Base-by-base conservation (phyloP, 2,329 filamentous ascomycete species). In the Pseudogymnoascus sp. region DNA sequence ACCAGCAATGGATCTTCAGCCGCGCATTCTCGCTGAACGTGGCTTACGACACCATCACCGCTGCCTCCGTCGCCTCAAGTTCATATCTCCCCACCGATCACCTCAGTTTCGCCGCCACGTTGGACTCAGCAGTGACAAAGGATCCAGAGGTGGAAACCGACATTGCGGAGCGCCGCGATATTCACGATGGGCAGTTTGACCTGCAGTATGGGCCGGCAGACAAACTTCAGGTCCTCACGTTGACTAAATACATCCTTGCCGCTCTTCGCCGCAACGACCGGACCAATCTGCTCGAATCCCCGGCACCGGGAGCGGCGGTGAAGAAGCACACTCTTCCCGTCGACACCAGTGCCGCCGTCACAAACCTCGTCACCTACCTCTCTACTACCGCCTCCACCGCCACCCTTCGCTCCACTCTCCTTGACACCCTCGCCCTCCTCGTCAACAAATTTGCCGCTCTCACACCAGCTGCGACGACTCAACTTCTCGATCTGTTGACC, bases 401-500 rank as follows among this genome's bases (percentile, higher is more conserved):
- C 1, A 2, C 30, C 1, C 9, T 54, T 6, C 47, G 47, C 30
- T 54, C 47, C 11, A n/a, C 22, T 9, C 68, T 70, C 58, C 57
- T 70, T 4, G 64, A 62, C 22, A 62, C 67, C 25, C 39, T 70
- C 2, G 68, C 71, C 39, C 60, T 72, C 4, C 50, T 70, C 0
- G 62, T 72, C 11, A 71, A 70, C 57, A 72, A 72, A 37, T 72
- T 69, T 25, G 58, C 59, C 37, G 69, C 66, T 5, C 35, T 64
- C n/a, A 62, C 57, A 6, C 58, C 61, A 6, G 30, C 30, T 9
- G 43, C 62, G 8, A 39, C 28, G 2, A 18, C 59, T 6, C 58
- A 61, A 54, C 59, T 43, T 16, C 39, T 25, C 12, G 59, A 16
- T 12, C 35, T 67, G 7, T 54, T 67, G 12, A n/a, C 65, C 9